Evolutionary conservation across 805 yeast genomes (phyloP).

Genomic region (Soucietia sequanensis): DNA sequence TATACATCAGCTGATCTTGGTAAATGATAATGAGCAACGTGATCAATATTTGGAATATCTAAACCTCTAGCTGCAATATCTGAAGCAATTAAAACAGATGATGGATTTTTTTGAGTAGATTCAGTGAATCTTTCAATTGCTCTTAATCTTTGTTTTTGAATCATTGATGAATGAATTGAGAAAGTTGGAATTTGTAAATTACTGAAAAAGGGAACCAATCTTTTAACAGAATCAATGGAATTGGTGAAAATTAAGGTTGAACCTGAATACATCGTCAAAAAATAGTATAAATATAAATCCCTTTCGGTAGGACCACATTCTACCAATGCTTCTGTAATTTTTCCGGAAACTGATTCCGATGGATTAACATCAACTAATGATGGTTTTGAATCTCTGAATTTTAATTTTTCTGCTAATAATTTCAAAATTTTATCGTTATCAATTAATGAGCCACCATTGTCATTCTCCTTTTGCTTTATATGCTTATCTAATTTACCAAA

Average conservation of each 20-base stretch:
- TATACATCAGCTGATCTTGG: constrained; percentile 94
- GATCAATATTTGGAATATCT: constrained; percentile 87
- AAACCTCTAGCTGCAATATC: constrained; percentile 99
- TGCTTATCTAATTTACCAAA: constrained; percentile 66
- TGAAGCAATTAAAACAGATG: constrained; percentile 81
- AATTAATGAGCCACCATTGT: constrained; percentile 32
- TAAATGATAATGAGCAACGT: constrained; percentile 92
- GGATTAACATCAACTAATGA: constrained; percentile 83
- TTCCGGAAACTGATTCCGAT: constrained; percentile 69
- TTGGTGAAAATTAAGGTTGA: constrained; percentile 89
- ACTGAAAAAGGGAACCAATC: constrained; percentile 72
- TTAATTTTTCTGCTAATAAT: constrained; percentile 65
- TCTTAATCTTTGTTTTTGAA: constrained; percentile 87
- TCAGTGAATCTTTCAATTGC: constrained; percentile 77
- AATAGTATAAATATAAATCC: constrained; percentile 87
- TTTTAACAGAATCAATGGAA: constrained; percentile 91
- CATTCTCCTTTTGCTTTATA: constrained; percentile 20
- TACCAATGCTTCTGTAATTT: constrained; percentile 79
- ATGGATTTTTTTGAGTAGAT: constrained; percentile 44
- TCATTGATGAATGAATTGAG: constrained; percentile 90
- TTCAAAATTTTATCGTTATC: constrained; percentile 61
- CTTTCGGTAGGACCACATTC: constrained; percentile 91
- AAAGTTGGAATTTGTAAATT: constrained; percentile 67
- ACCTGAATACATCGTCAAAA: constrained; percentile 82
- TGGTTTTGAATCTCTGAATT: constrained; percentile 68